A percentile compares a stretch with the other conserved stretches of the same genome.
Evolutionary conservation across 2,329 filamentous ascomycete species (phyloP).

Genomic region (Pseudopithomyces maydicus): DNA sequence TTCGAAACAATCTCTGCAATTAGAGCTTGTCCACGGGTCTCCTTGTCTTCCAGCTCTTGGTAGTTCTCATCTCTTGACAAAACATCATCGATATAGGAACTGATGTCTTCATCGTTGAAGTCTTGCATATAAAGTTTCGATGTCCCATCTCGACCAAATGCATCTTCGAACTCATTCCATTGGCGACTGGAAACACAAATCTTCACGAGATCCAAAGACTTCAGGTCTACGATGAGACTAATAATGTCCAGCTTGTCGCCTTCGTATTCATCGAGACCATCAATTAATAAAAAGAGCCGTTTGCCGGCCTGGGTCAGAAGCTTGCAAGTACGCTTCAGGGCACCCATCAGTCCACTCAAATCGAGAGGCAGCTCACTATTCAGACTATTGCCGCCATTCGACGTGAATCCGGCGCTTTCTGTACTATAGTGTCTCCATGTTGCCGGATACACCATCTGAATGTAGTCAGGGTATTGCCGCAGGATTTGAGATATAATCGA

Average conservation of each 20-base stretch:
- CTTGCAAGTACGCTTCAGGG: too few species aligned
- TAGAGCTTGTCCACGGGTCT: background rate
- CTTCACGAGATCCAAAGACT: background rate
- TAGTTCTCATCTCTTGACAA: background rate
- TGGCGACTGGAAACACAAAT: constrained; percentile 19
- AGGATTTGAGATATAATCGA: too few species aligned
- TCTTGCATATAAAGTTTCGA: constrained; percentile 12
- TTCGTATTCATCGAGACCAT: constrained; percentile 21
- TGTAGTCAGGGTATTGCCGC: too few species aligned
- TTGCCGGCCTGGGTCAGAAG: too few species aligned
- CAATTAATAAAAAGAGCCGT: too few species aligned
- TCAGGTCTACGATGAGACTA: constrained; percentile 21
- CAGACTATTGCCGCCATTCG: too few species aligned
- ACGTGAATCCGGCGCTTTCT: too few species aligned
- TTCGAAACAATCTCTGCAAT: background rate
- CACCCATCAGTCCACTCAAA: too few species aligned
- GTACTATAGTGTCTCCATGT: too few species aligned
- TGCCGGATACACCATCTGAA: too few species aligned
- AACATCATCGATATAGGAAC: constrained; percentile 6
- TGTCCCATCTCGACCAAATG: background rate
- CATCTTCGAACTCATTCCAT: constrained; percentile 14
- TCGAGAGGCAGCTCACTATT: too few species aligned
- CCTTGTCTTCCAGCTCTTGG: background rate
- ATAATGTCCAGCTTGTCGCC: constrained; percentile 16
- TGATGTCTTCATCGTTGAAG: constrained; percentile 16